A percentile compares a stretch with the other conserved stretches of the same genome.
phyloP scores from a whole-genome alignment of 2,329 filamentous ascomycete genomes.

The Byssoonygena ceratinophila region DNA sequence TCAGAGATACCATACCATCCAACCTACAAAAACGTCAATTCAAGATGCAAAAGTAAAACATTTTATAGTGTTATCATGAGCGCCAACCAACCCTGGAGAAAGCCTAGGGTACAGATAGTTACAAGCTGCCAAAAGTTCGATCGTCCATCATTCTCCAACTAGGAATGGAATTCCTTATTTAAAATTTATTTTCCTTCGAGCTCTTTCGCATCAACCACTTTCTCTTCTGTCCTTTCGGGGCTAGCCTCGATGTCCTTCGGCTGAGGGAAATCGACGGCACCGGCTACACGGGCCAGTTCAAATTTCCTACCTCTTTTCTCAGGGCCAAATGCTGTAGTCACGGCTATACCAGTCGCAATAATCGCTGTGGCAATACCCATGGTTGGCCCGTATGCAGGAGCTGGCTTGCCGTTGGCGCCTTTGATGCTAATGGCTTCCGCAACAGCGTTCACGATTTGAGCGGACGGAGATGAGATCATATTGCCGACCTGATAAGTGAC shows the following conservation, averaged over 20 bases:
- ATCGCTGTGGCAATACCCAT: conserved; percentile 71
- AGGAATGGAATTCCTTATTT: no score
- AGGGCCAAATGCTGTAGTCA: conserved; percentile 59
- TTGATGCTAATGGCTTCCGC: conserved; percentile 53
- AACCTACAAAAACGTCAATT: neutral
- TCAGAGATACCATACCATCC: neutral
- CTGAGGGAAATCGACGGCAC: conserved; percentile 17
- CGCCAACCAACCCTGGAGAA: neutral
- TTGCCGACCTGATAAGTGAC: conserved; percentile 56
- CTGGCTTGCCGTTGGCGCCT: conserved; percentile 44
- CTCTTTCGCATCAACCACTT: neutral
- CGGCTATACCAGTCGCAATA: conserved; percentile 57
- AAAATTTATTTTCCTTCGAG: neutral
- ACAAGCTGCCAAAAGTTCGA: neutral
- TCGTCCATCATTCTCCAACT: no score
- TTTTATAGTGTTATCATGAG: neutral
- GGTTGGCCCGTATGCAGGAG: conserved; percentile 60
- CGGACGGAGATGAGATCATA: conserved; percentile 50
- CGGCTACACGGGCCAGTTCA: conserved; percentile 48
- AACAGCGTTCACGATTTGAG: conserved; percentile 68
- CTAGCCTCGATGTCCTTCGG: conserved; percentile 7
- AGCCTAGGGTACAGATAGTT: neutral
- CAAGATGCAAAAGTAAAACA: no score
- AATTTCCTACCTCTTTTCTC: conserved; percentile 64
- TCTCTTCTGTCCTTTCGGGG: neutral